Evolutionary conservation across 305 asterid genomes (phyloP), one percentile per base, ranked within the genome.

Genomic region (Fraxinus paxiana): DNA sequence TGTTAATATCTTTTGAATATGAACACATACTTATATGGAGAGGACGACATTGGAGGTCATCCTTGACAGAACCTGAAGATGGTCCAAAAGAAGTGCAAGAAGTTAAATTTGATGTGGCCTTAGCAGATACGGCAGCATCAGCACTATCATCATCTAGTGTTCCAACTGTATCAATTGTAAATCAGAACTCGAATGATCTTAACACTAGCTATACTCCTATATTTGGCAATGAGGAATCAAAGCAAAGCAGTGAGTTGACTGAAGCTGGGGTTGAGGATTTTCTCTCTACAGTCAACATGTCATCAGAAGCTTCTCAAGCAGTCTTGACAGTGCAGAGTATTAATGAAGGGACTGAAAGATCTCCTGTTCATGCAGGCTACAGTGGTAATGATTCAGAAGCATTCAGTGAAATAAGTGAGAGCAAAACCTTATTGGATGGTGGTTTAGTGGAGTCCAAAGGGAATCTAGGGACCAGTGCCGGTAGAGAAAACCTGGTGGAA

Each of bases 1-100:
- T 92, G 81, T 85, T 93, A 83, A 75, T 95, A 85, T 93, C 98
- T 5, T 95, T 95, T 83, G 98, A 95, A 82, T 20, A 26, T 13
- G 97, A 95, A 79, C 96, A 93, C 88, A 89, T 95, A 84, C 97
- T 95, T 83, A 63, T 91, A 82, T 92, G 99, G 98, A 88, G 97
- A 82, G 99, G 99, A 78, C 88, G 67, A 63, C 84, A 91, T 74
- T 95, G 99, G 98, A 88, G 83, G 80, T 91, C 97, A 84, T 82
- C 94, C 54, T 79, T 85, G 61, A 65, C 87, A 12, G 88, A 85
- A 65, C 86, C 82, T 13, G 33, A 37, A 30, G 84, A 77, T 85
- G 84, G 84, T 83, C 86, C 80, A 15, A 82, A 75, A 51, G 83
- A 83, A 70, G 84, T 75, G 74, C 75, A 71, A 79, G 85, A 89